phyloP scores from a whole-genome alignment of 352 stramenopile species.

The Discostella stelligera region DNA sequence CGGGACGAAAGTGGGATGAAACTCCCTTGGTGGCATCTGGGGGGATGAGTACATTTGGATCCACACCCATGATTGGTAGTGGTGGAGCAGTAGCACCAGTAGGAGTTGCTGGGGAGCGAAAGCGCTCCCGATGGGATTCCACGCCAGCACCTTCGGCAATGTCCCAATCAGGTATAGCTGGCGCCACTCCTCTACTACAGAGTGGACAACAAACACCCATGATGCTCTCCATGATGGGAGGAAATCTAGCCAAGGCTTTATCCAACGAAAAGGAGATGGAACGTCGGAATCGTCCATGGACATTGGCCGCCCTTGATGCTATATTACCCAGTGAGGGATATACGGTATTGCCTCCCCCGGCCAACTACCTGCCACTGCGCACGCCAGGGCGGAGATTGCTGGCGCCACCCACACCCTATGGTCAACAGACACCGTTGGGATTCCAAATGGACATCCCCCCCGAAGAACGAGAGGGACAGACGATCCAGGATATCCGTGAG shows the following conservation, averaged over 20 bases:
- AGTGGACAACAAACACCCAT: constrained; percentile 62
- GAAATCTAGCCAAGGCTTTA: constrained; percentile 89
- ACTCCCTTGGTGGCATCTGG: constrained; percentile 84
- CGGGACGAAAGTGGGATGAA: constrained; percentile 88
- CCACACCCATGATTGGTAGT: constrained; percentile 36
- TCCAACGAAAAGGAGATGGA: constrained; percentile 96
- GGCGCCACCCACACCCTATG: constrained; percentile 93
- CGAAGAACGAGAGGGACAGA: constrained; percentile 75
- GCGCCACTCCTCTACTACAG: constrained; percentile 10
- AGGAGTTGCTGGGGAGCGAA: constrained; percentile 74
- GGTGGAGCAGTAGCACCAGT: constrained; percentile 38
- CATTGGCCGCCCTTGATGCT: constrained; percentile 94
- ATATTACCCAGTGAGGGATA: constrained; percentile 94
- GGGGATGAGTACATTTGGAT: background rate
- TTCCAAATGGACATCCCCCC: constrained; percentile 86
- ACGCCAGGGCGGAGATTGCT: constrained; percentile 94
- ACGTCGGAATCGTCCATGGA: constrained; percentile 93
- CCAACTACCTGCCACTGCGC: constrained; percentile 93
- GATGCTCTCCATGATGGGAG: constrained; percentile 51
- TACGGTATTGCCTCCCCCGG: constrained; percentile 92
- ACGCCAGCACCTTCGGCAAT: constrained; percentile 78
- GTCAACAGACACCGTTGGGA: constrained; percentile 82
- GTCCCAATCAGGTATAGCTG: constrained; percentile 16
- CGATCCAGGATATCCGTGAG: constrained; percentile 80
- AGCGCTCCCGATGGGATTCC: constrained; percentile 95